Conservation (phyloP, 2,329 filamentous ascomycete genomes). For the Ceratocystis albifundus region DNA sequence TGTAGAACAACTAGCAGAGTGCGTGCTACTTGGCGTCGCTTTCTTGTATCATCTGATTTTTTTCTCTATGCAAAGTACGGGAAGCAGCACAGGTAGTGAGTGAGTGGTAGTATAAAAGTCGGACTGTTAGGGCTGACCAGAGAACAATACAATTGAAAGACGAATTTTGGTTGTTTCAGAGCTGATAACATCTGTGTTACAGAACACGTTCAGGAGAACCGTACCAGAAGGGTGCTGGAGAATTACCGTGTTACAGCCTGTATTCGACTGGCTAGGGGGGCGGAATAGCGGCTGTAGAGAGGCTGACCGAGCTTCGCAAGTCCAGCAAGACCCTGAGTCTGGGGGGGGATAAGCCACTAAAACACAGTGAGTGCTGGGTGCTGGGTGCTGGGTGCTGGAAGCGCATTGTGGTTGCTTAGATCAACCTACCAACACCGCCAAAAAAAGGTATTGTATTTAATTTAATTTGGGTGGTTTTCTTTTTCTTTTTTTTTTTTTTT, state of each 20-base stretch:
- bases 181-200: not conserved
- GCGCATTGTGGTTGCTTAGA: not conserved
- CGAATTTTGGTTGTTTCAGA: not conserved
- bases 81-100: not conserved
- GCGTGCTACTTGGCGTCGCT: not conserved
- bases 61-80: not conserved
- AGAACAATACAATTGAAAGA: not conserved
- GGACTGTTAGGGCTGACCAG: not conserved
- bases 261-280: no score
- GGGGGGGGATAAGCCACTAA: no score
- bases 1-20: not conserved
- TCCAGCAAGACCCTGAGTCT: no score
- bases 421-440: not conserved
- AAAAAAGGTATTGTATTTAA: not conserved
- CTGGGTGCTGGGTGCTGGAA: no score
- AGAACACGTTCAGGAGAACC: not conserved
- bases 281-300: no score
- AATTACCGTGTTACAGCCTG: no score
- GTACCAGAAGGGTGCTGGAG: not conserved
- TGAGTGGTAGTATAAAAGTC: not conserved
- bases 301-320: no score
- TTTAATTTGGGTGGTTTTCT: no score
- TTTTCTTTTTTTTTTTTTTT: not conserved
- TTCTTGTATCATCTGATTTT: not conserved
- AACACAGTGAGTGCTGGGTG: no score